Conservation (phyloP, 176 grass and related monocot species). For the Aegilops speltoides region DNA sequence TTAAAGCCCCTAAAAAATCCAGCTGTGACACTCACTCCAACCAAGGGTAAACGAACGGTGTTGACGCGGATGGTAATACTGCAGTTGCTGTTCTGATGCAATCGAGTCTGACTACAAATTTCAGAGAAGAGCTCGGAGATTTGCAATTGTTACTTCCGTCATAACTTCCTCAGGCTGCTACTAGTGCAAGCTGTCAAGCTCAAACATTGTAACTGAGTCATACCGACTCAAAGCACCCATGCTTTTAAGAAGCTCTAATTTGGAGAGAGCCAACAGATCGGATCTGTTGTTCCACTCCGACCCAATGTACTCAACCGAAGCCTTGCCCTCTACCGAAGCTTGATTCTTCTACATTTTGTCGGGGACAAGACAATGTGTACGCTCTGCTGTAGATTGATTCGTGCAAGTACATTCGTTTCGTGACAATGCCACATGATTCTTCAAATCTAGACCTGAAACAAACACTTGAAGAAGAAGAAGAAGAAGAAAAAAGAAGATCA, state of each 20-base stretch:
- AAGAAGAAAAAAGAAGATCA: neutral
- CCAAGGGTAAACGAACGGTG: neutral
- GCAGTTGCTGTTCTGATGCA: conserved; percentile 11
- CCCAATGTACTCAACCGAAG: neutral
- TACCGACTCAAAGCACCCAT: neutral
- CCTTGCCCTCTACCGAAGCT: neutral
- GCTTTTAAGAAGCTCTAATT: conserved; percentile 1
- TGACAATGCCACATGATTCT: conserved; percentile 2
- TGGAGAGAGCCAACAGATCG: neutral
- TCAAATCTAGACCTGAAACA: neutral
- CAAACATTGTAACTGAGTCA: neutral
- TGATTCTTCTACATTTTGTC: neutral
- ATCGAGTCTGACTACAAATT: neutral
- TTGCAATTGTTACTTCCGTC: neutral
- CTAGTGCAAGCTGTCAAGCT: neutral
- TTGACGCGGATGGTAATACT: neutral
- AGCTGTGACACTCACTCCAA: neutral
- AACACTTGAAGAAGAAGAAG: neutral
- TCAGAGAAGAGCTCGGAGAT: neutral
- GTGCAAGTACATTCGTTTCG: neutral
- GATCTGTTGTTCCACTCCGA: conserved; percentile 14
- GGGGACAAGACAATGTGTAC: neutral
- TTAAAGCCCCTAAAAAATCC: conserved; percentile 2
- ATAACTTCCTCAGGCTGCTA: neutral
- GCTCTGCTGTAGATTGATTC: neutral